Base-by-base conservation (phyloP, 208 protist species). In the Trypanosoma mega region DNA sequence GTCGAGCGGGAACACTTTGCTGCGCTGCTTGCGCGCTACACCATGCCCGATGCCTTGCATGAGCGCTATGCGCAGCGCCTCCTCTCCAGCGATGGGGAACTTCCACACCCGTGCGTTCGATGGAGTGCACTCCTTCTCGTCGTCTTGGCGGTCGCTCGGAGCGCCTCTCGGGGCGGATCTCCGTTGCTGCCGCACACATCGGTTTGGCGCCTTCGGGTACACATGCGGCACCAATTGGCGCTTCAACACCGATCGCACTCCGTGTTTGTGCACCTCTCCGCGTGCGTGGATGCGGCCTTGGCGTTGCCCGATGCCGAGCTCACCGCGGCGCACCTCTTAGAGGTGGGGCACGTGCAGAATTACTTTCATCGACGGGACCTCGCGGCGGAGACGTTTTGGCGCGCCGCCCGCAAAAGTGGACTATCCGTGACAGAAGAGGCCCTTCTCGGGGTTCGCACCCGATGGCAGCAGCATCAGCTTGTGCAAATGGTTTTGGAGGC, bases 401-500 rank as follows among this genome's bases (percentile, higher is more conserved):
- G 68, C 4, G 93, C 93, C 3, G 52, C 77, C 48, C 29, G 57
- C 26, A 66, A 68, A 37, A 96, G 82, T 51, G 87, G 85, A 0
- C 55, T 97, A 20, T 39, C 57, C 16, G 7, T 91, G n/a, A 73
- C 92, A 54, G 83, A 96, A 71, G 74, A 75, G 2, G 70, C 85
- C 9, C 87, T 95, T 69, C 27, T 96, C 24, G 93, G 93, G 9
- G 88, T 96, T 47, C 84, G 91, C 18, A 97, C 93, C 14, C 87
- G 92, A 8, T 96, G 86, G 82, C 93, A 97, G 80, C 65, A 84
- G 55, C 85, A 92, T 44, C 69, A 94, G 58, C 62, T 84, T 6
- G 79, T 93, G 45, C 91, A 97, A 63, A 80, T 92, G 63, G 60
- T 96, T 5, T 44, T 97, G 26, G 75, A 92, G 45, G 93, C 90